Percentiles rank a stretch among this genome's conserved stretches.
Conservation (phyloP, 1,284 basidiomycete genomes). For the Irpex rosettiformis region DNA sequence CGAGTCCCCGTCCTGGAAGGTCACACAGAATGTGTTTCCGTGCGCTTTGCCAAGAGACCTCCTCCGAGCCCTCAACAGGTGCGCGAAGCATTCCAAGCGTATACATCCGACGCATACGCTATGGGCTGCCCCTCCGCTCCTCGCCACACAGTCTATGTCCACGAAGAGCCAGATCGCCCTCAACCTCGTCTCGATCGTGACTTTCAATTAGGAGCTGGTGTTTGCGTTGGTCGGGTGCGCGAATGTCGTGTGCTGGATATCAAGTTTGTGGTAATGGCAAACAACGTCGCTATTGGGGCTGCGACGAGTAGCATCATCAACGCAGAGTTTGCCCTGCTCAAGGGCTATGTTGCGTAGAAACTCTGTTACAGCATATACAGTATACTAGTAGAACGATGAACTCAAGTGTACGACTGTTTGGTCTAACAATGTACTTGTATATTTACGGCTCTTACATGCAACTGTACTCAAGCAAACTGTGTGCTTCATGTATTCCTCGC, state of each 20-base stretch:
- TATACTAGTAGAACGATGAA: background rate
- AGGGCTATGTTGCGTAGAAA: slow-evolving; percentile 50
- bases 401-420: background rate
- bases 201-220: slow-evolving; percentile 89
- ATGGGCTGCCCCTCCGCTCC: slow-evolving; percentile 87
- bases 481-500: background rate
- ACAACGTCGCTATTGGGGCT: slow-evolving; percentile 96
- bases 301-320: slow-evolving; percentile 98
- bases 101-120: slow-evolving; percentile 77
- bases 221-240: slow-evolving; percentile 89
- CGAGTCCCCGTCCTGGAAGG: slow-evolving; percentile 78
- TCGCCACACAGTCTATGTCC: slow-evolving; percentile 83
- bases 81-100: slow-evolving; percentile 75
- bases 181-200: slow-evolving; percentile 93
- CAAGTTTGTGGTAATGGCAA: slow-evolving; percentile 93
- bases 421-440: background rate
- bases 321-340: slow-evolving; percentile 90
- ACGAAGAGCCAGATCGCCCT: slow-evolving; percentile 91
- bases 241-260: slow-evolving; percentile 91
- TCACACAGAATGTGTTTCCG: slow-evolving; percentile 89
- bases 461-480: slow-evolving; percentile 1
- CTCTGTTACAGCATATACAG: background rate
- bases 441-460: background rate
- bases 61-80: slow-evolving; percentile 89
- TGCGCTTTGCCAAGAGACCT: slow-evolving; percentile 79